Evolutionary conservation across 1,284 basidiomycete genomes (phyloP), one percentile per base, ranked within the genome.

Genomic region (Naganishia liquefaciens): DNA sequence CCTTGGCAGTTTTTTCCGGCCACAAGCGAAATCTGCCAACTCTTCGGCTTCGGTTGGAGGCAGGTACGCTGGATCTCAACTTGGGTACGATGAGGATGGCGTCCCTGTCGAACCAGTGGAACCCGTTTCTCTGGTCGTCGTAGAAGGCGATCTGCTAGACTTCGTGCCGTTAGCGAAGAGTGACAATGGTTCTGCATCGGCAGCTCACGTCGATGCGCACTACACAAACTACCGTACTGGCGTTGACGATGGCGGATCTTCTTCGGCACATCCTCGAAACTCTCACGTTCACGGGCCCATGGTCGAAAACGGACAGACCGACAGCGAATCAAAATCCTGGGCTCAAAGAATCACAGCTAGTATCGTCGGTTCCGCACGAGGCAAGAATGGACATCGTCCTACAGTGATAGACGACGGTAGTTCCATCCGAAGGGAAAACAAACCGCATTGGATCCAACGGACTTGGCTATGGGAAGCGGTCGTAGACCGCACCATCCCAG

Each of bases 121-220:
- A 52, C 66, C 66, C 23, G 66, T 68, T 9, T 62, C 58, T n/a
- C 39, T 55, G 43, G 65, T 73, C 39, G 76, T 76, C 5, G 75
- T 78, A 11, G 76, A 78, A 23, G 70, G 70, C 53, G 70, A 77
- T 65, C 73, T 78, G 62, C 73, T 73, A 13, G 70, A 74, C 17
- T 74, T 75, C 60, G 68, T 70, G 4, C 75, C 75, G 15, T 51
- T 63, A 3, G 66, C 75, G 1, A 74, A 70, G 57, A 72, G 70
- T 19, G 75, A 76, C 66, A 71, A 70, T n/a, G 74, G 74, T 6
- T 72, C 69, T 6, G 66, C 66, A 17, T 60, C 58, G 15, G 64
- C 63, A 19, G 42, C 30, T 10, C 54, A 39, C 17, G 43, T 50
- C 30, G 55, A 54, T 30, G 47, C 55, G 2, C 55, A 49, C 25